Evolutionary conservation across 176 grass and related monocot species (phyloP).

Genomic region (Cocos nucifera): DNA sequence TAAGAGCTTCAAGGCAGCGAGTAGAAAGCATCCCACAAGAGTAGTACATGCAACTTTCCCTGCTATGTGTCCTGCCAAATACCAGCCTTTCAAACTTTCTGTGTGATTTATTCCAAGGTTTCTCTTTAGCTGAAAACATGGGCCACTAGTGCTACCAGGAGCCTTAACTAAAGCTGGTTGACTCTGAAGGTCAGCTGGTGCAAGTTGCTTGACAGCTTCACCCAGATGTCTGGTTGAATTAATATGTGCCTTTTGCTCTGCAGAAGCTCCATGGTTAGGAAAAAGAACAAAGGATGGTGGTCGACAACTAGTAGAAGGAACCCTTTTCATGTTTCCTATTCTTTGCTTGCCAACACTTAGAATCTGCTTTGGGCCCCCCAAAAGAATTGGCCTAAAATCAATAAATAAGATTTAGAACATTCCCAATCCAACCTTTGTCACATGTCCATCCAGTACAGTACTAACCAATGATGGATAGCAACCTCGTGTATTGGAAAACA

Average conservation of each 20-base stretch:
- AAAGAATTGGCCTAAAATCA: constrained; percentile 60
- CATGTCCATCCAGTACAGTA: constrained; percentile 24
- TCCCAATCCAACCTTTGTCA: neutral
- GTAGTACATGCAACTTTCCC: constrained; percentile 57
- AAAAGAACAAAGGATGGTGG: constrained; percentile 32
- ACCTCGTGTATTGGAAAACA: constrained; percentile 75
- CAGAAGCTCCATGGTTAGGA: constrained; percentile 28
- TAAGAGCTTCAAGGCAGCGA: constrained; percentile 48
- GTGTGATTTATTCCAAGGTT: constrained; percentile 41
- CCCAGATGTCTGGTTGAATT: constrained; percentile 63
- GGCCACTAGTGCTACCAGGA: constrained; percentile 24
- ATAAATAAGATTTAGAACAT: constrained; percentile 12
- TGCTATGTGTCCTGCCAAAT: constrained; percentile 31
- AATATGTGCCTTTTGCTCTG: constrained; percentile 40
- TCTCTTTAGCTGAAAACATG: constrained; percentile 54
- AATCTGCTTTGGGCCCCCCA: constrained; percentile 67
- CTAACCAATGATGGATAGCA: constrained; percentile 72
- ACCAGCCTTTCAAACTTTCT: constrained; percentile 46
- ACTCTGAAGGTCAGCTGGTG: constrained; percentile 49
- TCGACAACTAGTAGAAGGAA: constrained; percentile 26
- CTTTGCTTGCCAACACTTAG: constrained; percentile 53
- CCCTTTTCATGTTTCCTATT: constrained; percentile 27
- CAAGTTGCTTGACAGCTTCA: constrained; percentile 91
- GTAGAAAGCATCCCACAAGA: constrained; percentile 51
- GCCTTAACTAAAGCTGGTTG: constrained; percentile 32